Evolutionary conservation across 306 rosid genomes (phyloP).

Genomic region (Luffa acutangula): DNA sequence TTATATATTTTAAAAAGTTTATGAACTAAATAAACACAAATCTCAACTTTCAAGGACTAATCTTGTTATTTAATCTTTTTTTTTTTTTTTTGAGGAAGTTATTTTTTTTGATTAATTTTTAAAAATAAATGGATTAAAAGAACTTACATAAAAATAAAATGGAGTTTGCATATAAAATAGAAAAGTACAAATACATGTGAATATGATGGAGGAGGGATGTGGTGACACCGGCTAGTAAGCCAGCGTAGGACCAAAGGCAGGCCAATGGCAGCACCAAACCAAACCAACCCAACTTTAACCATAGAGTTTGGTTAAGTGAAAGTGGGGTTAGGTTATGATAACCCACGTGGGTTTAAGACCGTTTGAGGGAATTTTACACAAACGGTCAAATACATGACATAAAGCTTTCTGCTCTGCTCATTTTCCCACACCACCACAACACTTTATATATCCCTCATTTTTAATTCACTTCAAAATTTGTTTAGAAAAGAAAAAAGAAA

Average conservation of each 20-base stretch:
- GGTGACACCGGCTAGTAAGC: not conserved
- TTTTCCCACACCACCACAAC: conserved; percentile 13
- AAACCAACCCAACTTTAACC: conserved; percentile 9
- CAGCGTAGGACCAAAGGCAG: conserved; percentile 8
- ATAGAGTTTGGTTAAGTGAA: conserved; percentile 14
- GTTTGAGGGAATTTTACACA: conserved; percentile 27
- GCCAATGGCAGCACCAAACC: not conserved
- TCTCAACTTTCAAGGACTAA: too few relatives aligned
- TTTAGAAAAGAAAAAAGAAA: not conserved
- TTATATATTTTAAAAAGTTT: too few relatives aligned
- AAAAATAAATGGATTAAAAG: not conserved
- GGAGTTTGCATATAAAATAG: not conserved
- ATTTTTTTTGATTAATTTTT: too few relatives aligned
- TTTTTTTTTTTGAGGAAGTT: too few relatives aligned
- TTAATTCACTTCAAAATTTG: not conserved
- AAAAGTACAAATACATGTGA: not conserved
- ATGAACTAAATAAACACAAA: too few relatives aligned
- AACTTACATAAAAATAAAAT: not conserved
- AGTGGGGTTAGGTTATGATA: conserved; percentile 7
- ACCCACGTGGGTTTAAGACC: conserved; percentile 50
- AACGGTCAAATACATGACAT: conserved; percentile 10
- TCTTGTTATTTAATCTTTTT: too few relatives aligned
- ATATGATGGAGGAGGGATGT: not conserved
- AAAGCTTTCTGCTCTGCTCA: conserved; percentile 20
- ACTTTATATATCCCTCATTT: not conserved